A percentile compares a stretch with the other conserved stretches of the same genome.
phyloP scores from a whole-genome alignment of 2,329 filamentous ascomycete species.

The Byssochlamys sp. region DNA sequence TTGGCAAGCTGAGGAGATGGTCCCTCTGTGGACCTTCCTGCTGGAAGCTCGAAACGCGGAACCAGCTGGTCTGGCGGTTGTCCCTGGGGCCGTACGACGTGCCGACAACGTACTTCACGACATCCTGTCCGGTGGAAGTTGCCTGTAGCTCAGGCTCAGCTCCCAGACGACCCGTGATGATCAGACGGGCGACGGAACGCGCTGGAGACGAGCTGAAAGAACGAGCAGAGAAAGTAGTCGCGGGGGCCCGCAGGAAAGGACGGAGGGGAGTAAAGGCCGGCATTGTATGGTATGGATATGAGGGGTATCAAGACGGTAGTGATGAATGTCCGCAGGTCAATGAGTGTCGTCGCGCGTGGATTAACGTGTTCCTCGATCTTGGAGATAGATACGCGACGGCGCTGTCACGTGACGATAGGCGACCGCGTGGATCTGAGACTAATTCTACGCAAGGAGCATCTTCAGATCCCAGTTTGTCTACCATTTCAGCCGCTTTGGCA shows the following conservation, averaged over 20 bases:
- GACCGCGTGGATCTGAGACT: background rate
- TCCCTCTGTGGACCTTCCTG: conserved; percentile 60
- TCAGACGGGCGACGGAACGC: conserved; percentile 65
- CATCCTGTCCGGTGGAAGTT: conserved; percentile 60
- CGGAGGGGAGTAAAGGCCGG: conserved; percentile 43
- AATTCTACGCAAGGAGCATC: background rate
- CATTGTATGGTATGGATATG: conserved; percentile 14
- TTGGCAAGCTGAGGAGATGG: conserved; percentile 61
- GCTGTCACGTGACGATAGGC: background rate
- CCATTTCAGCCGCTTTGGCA: background rate
- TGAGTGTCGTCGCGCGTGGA: background rate
- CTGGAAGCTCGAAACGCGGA: conserved; percentile 64
- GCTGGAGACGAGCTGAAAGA: conserved; percentile 62
- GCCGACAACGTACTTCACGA: conserved; percentile 69
- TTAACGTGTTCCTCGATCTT: background rate
- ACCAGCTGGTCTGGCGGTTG: conserved; percentile 74
- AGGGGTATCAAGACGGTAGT: background rate
- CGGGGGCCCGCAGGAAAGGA: conserved; percentile 40
- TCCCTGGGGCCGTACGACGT: conserved; percentile 58
- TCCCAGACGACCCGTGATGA: conserved; percentile 75
- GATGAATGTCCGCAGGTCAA: background rate
- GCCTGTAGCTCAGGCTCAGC: conserved; percentile 64
- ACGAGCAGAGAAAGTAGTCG: conserved; percentile 43
- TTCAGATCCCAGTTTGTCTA: background rate
- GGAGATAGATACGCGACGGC: background rate